Conservation (phyloP, 73 alveolate genomes). For the Symbiodinium natans region DNA sequence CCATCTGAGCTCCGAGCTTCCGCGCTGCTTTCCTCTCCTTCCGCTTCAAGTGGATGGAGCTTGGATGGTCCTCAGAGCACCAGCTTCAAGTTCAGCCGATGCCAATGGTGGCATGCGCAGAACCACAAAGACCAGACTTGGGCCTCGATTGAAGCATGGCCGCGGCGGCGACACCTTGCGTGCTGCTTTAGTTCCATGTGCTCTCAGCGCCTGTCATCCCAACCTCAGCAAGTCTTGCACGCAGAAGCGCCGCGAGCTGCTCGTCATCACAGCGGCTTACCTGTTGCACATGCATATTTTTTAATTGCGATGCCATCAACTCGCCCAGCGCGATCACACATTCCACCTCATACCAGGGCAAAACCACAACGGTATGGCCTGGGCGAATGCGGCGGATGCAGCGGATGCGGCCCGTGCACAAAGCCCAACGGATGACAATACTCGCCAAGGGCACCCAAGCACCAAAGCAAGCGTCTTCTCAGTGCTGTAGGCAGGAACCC, state of each 20-base stretch:
- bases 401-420: background rate
- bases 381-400: background rate
- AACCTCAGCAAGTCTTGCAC: slow-evolving; percentile 9
- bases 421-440: background rate
- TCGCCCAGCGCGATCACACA: too few species aligned
- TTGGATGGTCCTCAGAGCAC: background rate
- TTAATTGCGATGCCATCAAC: background rate
- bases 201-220: background rate
- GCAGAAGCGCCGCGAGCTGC: slow-evolving; percentile 31
- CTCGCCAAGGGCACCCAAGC: slow-evolving; percentile 19
- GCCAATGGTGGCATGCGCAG: too few species aligned
- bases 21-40: background rate
- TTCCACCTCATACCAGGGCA: slow-evolving; percentile 70
- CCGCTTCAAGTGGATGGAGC: background rate
- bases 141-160: background rate
- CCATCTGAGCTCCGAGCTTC: too few species aligned
- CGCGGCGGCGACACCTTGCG: slow-evolving; percentile 6
- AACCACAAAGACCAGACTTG: background rate
- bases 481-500: slow-evolving; percentile 74
- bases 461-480: slow-evolving; percentile 70
- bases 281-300: background rate
- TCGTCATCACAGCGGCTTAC: slow-evolving; percentile 11
- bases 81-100: background rate
- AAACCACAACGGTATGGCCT: slow-evolving; percentile 83
- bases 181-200: background rate